Evolutionary conservation across 179 eudicot species (phyloP), one percentile per base, ranked within the genome.

Genomic region (Actinidia polygama): DNA sequence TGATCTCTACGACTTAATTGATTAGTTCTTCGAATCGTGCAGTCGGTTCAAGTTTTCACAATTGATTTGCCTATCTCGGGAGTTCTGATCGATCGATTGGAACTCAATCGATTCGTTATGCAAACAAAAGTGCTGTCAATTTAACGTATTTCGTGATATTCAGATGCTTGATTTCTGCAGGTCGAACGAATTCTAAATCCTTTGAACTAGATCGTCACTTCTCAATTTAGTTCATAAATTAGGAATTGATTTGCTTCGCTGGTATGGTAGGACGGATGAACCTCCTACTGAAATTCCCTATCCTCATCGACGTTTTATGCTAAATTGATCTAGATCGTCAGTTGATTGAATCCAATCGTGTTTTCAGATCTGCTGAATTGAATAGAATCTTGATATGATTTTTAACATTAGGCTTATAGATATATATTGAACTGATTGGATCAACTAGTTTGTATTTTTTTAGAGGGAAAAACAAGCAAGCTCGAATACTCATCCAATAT

Each of bases 121-220:
- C 44, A 40, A 40, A 40, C 44, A 46, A 70, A 30, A 14, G 7
- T 55, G 5, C 67, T 19, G 50, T 10, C n/a, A 26, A 49, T 19
- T 75, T 15, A 73, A 69, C 59, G 77, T 70, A 73, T 51, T 73
- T 51, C n/a, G 50, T 46, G 51, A n/a, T 23, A 49, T 46, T 73
- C 40, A 73, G 18, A 49, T 50, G 76, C 55, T 73, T 47, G 57
- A 50, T 10, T 21, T 50, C 23, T 73, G 23, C 59, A 40, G 10
- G 36, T 21, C 58, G 11, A 50, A 23, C 30, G 36, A 46, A 23
- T 19, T 70, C 14, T 19, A 21, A 18, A 69, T 8, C 73, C 73
- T 69, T 15, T 69, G 73, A 40, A 40, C 50, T 69, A 10, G 73
- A 36, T 69, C 58, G 12, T 72, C 75, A 72, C 55, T 49, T 72